Conservation (phyloP, 805 yeast species). For the Debaryomyces castellii region DNA sequence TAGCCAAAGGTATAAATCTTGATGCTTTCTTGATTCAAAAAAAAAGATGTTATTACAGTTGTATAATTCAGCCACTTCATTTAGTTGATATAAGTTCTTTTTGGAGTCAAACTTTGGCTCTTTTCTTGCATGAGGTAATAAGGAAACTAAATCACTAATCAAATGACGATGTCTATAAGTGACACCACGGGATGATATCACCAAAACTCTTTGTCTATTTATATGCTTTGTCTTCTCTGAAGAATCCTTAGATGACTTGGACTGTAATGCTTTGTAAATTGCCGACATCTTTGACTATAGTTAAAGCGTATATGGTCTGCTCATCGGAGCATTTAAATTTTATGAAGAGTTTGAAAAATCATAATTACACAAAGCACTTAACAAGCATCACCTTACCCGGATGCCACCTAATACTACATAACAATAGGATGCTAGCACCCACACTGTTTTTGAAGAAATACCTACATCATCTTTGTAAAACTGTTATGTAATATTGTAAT, state of each 20-base stretch:
- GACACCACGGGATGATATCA: constrained; percentile 92
- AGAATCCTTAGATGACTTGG: constrained; percentile 46
- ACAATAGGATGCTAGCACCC: too few species aligned
- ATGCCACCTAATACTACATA: not conserved
- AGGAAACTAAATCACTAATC: constrained; percentile 71
- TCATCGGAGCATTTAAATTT: not conserved
- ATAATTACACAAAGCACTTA: not conserved
- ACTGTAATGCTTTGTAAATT: constrained; percentile 45
- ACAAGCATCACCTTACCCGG: not conserved
- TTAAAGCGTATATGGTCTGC: not conserved
- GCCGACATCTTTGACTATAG: constrained; percentile 36
- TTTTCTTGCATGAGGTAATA: constrained; percentile 92
- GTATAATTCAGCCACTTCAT: constrained; percentile 94
- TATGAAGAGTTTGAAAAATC: constrained; percentile 1
- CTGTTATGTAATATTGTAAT: not conserved
- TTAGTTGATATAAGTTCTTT: constrained; percentile 81
- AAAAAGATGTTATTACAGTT: constrained; percentile 94
- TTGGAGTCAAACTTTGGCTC: constrained; percentile 96
- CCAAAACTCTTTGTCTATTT: constrained; percentile 84
- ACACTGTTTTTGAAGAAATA: too few species aligned
- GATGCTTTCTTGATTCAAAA: constrained; percentile 95
- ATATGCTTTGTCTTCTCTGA: constrained; percentile 54
- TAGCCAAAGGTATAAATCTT: constrained; percentile 91
- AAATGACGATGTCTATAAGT: constrained; percentile 94
- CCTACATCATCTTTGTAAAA: not conserved